phyloP scores from a whole-genome alignment of 306 rosid species.

The Malus fusca region DNA sequence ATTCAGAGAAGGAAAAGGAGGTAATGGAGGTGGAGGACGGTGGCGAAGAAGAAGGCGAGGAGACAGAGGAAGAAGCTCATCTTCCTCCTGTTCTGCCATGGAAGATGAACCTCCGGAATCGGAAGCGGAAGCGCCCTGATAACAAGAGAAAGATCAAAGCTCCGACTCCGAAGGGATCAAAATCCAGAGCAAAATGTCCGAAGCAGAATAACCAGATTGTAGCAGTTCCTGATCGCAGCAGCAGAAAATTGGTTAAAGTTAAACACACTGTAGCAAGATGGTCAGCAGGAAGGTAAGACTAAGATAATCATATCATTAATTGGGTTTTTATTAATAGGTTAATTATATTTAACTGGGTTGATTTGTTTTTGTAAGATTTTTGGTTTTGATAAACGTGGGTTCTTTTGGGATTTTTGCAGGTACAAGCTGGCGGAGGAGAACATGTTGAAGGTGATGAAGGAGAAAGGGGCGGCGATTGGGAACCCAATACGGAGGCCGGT shows the following conservation, averaged over 20 bases:
- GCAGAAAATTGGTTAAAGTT: slow-evolving; percentile 30
- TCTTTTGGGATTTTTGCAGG: slow-evolving; percentile 30
- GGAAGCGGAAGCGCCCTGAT: slow-evolving; percentile 28
- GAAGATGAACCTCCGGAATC: slow-evolving; percentile 21
- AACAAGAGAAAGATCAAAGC: neutral
- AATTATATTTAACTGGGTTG: neutral
- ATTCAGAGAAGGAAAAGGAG: neutral
- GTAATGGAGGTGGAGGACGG: neutral
- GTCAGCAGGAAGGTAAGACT: slow-evolving; percentile 40
- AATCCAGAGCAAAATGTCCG: slow-evolving; percentile 12
- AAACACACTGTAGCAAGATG: slow-evolving; percentile 39
- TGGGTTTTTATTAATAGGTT: neutral
- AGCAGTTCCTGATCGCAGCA: slow-evolving; percentile 16
- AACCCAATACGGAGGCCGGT: slow-evolving; percentile 66
- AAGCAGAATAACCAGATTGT: slow-evolving; percentile 22
- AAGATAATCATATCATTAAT: neutral
- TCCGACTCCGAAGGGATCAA: neutral
- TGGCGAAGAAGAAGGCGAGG: slow-evolving; percentile 11
- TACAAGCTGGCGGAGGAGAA: slow-evolving; percentile 67
- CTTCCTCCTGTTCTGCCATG: slow-evolving; percentile 5
- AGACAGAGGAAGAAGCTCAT: neutral
- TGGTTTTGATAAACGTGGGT: neutral
- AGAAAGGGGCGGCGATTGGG: slow-evolving; percentile 49
- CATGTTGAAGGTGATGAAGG: slow-evolving; percentile 72
- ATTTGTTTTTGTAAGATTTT: neutral